Evolutionary conservation across 2,329 filamentous ascomycete genomes (phyloP).

Genomic region (Diaporthe sp.): DNA sequence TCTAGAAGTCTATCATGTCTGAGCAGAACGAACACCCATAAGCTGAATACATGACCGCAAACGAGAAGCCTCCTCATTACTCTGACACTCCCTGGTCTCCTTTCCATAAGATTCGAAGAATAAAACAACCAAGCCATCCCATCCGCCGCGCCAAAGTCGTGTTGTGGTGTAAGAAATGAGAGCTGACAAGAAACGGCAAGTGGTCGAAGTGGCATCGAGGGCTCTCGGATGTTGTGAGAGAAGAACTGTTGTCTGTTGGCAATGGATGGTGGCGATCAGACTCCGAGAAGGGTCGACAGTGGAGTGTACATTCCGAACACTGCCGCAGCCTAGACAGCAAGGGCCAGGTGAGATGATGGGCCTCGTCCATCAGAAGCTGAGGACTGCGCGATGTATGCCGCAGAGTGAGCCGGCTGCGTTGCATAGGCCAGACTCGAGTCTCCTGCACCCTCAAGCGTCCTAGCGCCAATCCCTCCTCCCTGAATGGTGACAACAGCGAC

Average conservation of each 20-base stretch:
- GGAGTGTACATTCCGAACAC: slow-evolving; percentile 40
- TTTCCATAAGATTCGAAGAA: slow-evolving; percentile 39
- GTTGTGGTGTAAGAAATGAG: slow-evolving; percentile 27
- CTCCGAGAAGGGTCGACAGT: slow-evolving; percentile 34
- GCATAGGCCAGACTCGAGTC: slow-evolving; percentile 33
- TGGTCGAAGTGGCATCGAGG: neutral
- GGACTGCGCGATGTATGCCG: slow-evolving; percentile 39
- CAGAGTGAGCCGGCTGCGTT: slow-evolving; percentile 34
- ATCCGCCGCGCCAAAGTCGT: slow-evolving; percentile 33
- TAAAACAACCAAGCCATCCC: slow-evolving; percentile 35
- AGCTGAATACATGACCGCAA: slow-evolving; percentile 35
- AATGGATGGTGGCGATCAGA: slow-evolving; percentile 36
- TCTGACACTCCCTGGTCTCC: slow-evolving; percentile 35
- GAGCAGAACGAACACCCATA: slow-evolving; percentile 11
- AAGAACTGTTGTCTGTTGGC: neutral
- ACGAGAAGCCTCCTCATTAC: slow-evolving; percentile 36
- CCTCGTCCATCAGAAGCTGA: slow-evolving; percentile 36
- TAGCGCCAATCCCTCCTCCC: slow-evolving; percentile 39
- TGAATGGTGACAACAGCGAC: slow-evolving; percentile 40
- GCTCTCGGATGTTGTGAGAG: neutral
- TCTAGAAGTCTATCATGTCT: slow-evolving; percentile 39
- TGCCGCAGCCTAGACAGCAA: slow-evolving; percentile 42
- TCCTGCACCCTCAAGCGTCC: slow-evolving; percentile 37
- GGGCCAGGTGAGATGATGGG: slow-evolving; percentile 40
- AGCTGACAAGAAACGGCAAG: neutral